phyloP scores from a whole-genome alignment of 495 filamentous ascomycete species.

The Darksidea phi region DNA sequence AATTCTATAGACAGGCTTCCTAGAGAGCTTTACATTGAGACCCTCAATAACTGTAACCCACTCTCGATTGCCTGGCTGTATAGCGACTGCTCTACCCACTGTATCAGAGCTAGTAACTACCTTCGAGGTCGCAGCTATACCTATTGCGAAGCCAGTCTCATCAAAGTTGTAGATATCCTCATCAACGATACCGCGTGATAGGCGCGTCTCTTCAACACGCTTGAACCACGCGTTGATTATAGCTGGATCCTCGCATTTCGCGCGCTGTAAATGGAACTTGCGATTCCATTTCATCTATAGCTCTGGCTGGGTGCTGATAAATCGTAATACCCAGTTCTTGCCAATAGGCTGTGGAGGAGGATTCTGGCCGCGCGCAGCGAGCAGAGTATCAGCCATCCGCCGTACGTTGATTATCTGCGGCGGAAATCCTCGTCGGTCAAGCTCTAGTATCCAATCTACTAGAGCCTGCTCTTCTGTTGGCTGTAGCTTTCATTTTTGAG shows the following conservation, averaged over 20 bases:
- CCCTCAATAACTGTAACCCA: slow-evolving; percentile 45
- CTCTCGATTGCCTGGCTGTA: slow-evolving; percentile 46
- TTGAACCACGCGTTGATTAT: slow-evolving; percentile 41
- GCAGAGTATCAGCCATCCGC: background rate
- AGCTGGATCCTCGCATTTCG: slow-evolving; percentile 39
- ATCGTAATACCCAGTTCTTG: too few relatives aligned
- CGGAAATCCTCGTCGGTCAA: background rate
- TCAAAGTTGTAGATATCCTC: slow-evolving; percentile 51
- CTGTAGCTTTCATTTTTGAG: background rate
- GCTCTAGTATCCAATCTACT: background rate
- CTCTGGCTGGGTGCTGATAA: too few relatives aligned
- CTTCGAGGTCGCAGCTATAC: too few relatives aligned
- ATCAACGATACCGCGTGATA: slow-evolving; percentile 41
- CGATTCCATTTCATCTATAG: too few relatives aligned
- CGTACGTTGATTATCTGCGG: background rate
- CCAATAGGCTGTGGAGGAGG: background rate
- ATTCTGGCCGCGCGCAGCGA: too few relatives aligned
- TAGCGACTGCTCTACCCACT: slow-evolving; percentile 13
- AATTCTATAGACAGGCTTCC: too few relatives aligned
- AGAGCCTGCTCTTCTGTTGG: background rate
- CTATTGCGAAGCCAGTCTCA: slow-evolving; percentile 46
- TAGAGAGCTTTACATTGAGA: slow-evolving; percentile 36
- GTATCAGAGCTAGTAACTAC: slow-evolving; percentile 33
- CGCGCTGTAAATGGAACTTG: too few relatives aligned
- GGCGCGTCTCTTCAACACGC: slow-evolving; percentile 37